Percentiles rank a stretch among this genome's conserved stretches.
Conservation (phyloP, 2,329 filamentous ascomycete species). For the Fusarium citri region DNA sequence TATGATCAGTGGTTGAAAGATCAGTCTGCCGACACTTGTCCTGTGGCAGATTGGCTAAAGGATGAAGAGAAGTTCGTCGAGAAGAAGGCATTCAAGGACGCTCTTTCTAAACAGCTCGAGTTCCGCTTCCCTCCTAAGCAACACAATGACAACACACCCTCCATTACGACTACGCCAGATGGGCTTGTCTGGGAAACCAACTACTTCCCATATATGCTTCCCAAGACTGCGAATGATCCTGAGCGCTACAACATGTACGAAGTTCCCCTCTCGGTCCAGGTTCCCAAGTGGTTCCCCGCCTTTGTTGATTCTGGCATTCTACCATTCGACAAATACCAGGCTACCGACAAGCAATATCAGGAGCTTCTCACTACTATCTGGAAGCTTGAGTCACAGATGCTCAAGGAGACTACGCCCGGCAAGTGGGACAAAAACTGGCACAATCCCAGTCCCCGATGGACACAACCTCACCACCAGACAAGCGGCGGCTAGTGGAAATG, state of each 20-base stretch:
- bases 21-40: slow-evolving; percentile 2
- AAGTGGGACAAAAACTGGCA: slow-evolving; percentile 43
- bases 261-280: not conserved
- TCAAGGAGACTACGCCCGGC: not conserved
- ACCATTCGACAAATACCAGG: slow-evolving; percentile 10
- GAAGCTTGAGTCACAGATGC: slow-evolving; percentile 28
- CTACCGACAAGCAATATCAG: slow-evolving; percentile 24
- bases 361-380: slow-evolving; percentile 33
- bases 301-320: slow-evolving; percentile 29
- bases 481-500: slow-evolving; percentile 47
- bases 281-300: slow-evolving; percentile 39
- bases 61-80: slow-evolving; percentile 8
- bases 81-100: slow-evolving; percentile 14
- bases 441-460: slow-evolving; percentile 26
- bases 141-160: not conserved
- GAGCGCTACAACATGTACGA: slow-evolving; percentile 15
- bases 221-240: not conserved
- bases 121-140: slow-evolving; percentile 8
- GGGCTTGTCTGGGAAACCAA: not conserved
- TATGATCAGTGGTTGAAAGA: slow-evolving; percentile 17
- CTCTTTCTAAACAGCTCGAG: slow-evolving; percentile 20
- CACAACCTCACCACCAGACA: slow-evolving; percentile 29
- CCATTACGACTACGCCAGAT: not conserved
- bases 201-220: slow-evolving; percentile 11
- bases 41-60: slow-evolving; percentile 5